phyloP scores from a whole-genome alignment of 2,329 filamentous ascomycete species.

The Ceratocystis huliohia region DNA sequence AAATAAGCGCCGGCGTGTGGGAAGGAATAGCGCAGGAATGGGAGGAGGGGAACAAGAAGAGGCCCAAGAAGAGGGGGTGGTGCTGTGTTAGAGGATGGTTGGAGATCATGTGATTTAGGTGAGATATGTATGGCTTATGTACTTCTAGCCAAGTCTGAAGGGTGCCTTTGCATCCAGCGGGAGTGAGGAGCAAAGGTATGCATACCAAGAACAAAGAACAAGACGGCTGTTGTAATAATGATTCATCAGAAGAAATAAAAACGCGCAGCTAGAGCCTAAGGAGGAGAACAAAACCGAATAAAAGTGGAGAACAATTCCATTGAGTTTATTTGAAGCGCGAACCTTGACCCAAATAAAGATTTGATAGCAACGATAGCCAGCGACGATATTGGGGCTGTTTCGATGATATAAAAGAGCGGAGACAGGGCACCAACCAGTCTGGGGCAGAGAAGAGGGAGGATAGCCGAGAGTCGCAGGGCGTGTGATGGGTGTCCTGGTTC shows the following conservation, averaged over 20 bases:
- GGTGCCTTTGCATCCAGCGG: too few relatives aligned
- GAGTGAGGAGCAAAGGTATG: too few relatives aligned
- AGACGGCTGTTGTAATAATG: too few relatives aligned
- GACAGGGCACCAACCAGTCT: not conserved
- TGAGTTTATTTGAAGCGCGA: too few relatives aligned
- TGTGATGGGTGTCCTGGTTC: not conserved
- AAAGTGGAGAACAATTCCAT: not conserved
- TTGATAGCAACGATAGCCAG: too few relatives aligned
- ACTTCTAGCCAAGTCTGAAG: too few relatives aligned
- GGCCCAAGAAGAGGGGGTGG: not conserved
- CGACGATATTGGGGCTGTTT: too few relatives aligned
- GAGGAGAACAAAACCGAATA: not conserved
- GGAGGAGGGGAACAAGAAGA: not conserved
- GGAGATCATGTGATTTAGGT: too few relatives aligned
- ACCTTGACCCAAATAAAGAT: too few relatives aligned
- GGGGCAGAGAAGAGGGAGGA: not conserved
- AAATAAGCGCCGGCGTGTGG: not conserved
- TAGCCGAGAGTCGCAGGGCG: not conserved
- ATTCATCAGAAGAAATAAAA: not conserved
- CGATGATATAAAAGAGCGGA: too few relatives aligned
- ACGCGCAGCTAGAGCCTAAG: not conserved
- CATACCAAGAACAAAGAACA: too few relatives aligned
- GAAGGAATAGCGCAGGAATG: not conserved
- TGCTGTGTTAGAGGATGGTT: not conserved
- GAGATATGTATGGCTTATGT: too few relatives aligned